Conservation (phyloP, 805 yeast species). For the Blastobotrys attinorum region DNA sequence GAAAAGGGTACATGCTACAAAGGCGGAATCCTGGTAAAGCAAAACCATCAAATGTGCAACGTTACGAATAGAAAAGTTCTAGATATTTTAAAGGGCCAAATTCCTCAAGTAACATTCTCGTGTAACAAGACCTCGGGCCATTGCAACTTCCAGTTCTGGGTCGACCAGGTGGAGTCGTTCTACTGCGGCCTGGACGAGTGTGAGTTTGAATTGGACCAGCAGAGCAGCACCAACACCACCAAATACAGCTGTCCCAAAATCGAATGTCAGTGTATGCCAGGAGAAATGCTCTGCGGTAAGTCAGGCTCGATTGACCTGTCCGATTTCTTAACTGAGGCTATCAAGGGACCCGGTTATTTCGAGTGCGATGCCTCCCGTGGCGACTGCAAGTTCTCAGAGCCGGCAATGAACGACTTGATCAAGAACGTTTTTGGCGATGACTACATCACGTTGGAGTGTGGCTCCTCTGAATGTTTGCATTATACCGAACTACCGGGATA, state of each 20-base stretch:
- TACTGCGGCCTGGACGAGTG: conserved; percentile 80
- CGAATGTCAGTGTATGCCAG: conserved; percentile 87
- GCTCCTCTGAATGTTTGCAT: conserved; percentile 87
- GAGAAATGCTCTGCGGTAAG: conserved; percentile 87
- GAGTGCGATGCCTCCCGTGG: conserved; percentile 59
- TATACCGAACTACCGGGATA: conserved; percentile 91
- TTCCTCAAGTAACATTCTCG: conserved; percentile 87
- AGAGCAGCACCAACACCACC: conserved; percentile 46
- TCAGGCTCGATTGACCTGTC: conserved; percentile 90
- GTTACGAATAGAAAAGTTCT: conserved; percentile 83
- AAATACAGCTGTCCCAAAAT: conserved; percentile 71
- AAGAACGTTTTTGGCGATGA: conserved; percentile 93
- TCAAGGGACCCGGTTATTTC: conserved; percentile 89
- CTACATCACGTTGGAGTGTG: conserved; percentile 69
- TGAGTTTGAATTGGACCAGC: conserved; percentile 46
- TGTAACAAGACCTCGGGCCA: conserved; percentile 58
- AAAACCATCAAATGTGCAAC: conserved; percentile 85
- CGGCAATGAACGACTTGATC: conserved; percentile 91
- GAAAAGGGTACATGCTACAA: conserved; percentile 82
- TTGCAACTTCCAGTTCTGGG: conserved; percentile 96
- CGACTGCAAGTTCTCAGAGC: conserved; percentile 79
- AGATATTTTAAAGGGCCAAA: conserved; percentile 66
- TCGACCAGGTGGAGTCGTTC: conserved; percentile 81
- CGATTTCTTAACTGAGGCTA: conserved; percentile 84
- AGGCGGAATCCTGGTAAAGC: conserved; percentile 73